Conservation (phyloP, 257 asterid genomes). For the Thymus mandschuricus region DNA sequence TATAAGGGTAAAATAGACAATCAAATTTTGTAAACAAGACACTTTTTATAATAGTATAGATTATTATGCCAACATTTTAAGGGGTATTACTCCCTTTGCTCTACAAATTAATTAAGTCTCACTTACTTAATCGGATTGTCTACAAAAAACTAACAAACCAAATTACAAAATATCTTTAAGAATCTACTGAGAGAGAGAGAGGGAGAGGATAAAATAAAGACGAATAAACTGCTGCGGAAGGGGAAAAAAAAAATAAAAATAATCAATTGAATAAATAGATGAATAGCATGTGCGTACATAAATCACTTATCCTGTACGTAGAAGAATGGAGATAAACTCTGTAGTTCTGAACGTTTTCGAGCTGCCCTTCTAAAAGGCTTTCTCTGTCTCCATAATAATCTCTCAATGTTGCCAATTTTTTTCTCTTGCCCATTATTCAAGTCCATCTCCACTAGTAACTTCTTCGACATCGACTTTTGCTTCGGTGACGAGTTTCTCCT, state of each 20-base stretch:
- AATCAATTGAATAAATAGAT: constrained; percentile 57
- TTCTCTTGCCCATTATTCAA: constrained; percentile 28
- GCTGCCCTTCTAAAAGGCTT: constrained; percentile 73
- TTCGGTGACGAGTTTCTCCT: constrained; percentile 49
- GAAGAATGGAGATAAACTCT: constrained; percentile 65
- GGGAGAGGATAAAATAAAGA: not conserved
- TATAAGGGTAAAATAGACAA: too few species aligned
- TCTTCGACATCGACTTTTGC: constrained; percentile 33
- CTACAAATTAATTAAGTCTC: too few species aligned
- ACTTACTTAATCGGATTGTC: too few species aligned
- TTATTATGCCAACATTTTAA: too few species aligned
- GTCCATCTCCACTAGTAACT: constrained; percentile 30
- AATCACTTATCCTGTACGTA: constrained; percentile 45
- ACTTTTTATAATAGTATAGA: too few species aligned
- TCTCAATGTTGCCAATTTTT: constrained; percentile 39
- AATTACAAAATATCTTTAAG: too few species aligned
- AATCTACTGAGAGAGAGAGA: too few species aligned
- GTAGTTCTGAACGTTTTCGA: constrained; percentile 58
- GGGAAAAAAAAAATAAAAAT: constrained; percentile 25
- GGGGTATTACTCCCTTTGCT: too few species aligned
- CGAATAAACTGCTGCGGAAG: not conserved
- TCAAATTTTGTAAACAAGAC: too few species aligned
- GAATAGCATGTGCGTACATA: constrained; percentile 17
- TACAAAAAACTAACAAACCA: too few species aligned
- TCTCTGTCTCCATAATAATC: constrained; percentile 68